Percentiles rank a stretch among this genome's conserved stretches.
These are phyloP conservation scores for Tolypocladium inflatum DNA, from an alignment of 2,329 filamentous ascomycete species.

Conservation along the genomic window DNA sequence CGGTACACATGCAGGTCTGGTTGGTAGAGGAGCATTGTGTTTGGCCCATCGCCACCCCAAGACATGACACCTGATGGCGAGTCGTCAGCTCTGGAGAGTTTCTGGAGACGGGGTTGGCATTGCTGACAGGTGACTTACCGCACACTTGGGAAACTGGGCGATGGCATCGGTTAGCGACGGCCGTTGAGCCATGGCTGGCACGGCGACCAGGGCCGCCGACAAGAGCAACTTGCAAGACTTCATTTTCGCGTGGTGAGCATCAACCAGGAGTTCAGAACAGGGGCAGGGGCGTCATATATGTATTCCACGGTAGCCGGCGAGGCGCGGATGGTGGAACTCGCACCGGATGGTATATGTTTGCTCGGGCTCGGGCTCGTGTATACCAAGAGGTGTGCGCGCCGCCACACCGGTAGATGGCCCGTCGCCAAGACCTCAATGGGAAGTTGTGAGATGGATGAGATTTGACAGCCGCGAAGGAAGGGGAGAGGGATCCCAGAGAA, in stretches of 20 bases:
- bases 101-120: background rate
- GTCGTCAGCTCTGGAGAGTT: background rate
- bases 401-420: background rate
- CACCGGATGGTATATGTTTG: background rate
- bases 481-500: background rate
- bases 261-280: background rate
- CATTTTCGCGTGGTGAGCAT: background rate
- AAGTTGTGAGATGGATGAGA: background rate
- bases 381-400: background rate
- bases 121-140: background rate
- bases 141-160: background rate
- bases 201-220: background rate
- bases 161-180: background rate
- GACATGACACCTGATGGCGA: conserved; percentile 8
- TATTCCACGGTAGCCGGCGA: background rate
- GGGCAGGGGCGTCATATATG: background rate
- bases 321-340: background rate
- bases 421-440: background rate
- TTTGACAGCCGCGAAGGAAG: background rate
- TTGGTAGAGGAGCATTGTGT: conserved; percentile 18
- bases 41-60: conserved; percentile 11
- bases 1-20: conserved; percentile 20
- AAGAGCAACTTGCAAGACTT: background rate
- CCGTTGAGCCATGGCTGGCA: background rate
- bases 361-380: background rate